Percentiles rank a stretch among this genome's conserved stretches.
phyloP scores from a whole-genome alignment of 1,284 basidiomycete genomes.

The Termitomyces sp. region DNA sequence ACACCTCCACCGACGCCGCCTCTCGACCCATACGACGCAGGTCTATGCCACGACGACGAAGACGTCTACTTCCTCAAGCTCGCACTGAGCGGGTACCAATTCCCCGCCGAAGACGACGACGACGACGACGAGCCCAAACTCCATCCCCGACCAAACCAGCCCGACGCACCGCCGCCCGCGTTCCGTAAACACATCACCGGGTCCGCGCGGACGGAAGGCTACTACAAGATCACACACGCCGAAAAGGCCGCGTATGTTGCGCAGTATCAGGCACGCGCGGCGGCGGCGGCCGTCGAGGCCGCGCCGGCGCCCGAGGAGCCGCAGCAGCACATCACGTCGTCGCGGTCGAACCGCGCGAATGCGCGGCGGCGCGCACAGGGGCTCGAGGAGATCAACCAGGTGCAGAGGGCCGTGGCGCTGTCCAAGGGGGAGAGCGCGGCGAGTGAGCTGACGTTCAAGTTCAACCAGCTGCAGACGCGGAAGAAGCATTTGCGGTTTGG shows the following conservation, averaged over 20 bases:
- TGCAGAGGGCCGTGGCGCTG: slow-evolving; percentile 68
- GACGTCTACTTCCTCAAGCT: slow-evolving; percentile 85
- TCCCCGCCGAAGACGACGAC: slow-evolving; percentile 24
- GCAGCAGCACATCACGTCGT: slow-evolving; percentile 65
- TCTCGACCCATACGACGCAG: slow-evolving; percentile 52
- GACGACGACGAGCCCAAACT: slow-evolving; percentile 11
- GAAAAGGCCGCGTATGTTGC: slow-evolving; percentile 89
- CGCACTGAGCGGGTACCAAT: slow-evolving; percentile 37
- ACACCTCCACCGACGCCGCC: slow-evolving; percentile 42
- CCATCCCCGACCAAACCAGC: slow-evolving; percentile 17
- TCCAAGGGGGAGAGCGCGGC: slow-evolving; percentile 70
- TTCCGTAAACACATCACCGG: slow-evolving; percentile 74
- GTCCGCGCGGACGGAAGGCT: slow-evolving; percentile 89
- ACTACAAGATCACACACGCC: slow-evolving; percentile 88
- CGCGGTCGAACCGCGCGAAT: slow-evolving; percentile 89
- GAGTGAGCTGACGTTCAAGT: slow-evolving; percentile 77
- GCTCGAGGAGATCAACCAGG: slow-evolving; percentile 91
- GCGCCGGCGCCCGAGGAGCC: slow-evolving; percentile 39
- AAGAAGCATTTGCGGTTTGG: slow-evolving; percentile 98
- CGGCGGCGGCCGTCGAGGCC: slow-evolving; percentile 31
- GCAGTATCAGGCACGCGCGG: slow-evolving; percentile 61
- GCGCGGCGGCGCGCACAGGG: slow-evolving; percentile 90
- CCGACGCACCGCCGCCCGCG: slow-evolving; percentile 21
- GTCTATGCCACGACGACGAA: slow-evolving; percentile 84
- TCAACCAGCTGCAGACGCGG: slow-evolving; percentile 95